Evolutionary conservation across 352 stramenopile genomes (phyloP).

Genomic region (Phytopythium chamaehyphon): DNA sequence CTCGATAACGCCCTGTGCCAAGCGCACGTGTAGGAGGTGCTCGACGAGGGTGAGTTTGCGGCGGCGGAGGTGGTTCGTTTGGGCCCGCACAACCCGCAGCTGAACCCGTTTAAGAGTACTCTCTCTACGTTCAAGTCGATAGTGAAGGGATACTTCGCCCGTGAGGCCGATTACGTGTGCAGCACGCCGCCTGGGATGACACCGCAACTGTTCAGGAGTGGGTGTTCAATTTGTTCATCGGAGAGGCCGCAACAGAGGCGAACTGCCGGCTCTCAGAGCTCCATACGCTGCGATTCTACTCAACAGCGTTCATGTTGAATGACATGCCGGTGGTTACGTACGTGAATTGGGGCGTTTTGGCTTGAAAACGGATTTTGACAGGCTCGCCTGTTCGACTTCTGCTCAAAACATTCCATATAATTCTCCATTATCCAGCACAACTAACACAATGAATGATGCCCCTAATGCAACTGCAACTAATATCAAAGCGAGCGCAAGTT

Average conservation of each 20-base stretch:
- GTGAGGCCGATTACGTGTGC: not conserved
- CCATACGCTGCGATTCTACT: slow-evolving; percentile 10
- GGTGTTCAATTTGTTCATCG: not conserved
- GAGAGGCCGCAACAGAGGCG: not conserved
- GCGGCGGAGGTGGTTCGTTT: slow-evolving; percentile 5
- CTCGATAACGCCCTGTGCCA: slow-evolving; percentile 15
- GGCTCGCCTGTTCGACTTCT: not conserved
- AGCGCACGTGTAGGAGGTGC: slow-evolving; percentile 2
- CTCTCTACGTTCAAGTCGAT: slow-evolving; percentile 10
- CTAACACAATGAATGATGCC: too few species aligned
- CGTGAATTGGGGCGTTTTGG: not conserved
- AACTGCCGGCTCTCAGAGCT: not conserved
- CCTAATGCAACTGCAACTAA: too few species aligned
- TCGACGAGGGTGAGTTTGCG: slow-evolving; percentile 10
- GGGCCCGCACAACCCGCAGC: slow-evolving; percentile 8
- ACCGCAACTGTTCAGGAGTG: slow-evolving; percentile 3
- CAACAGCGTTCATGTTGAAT: slow-evolving; percentile 1
- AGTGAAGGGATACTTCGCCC: slow-evolving; percentile 7
- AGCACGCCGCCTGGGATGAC: slow-evolving; percentile 1
- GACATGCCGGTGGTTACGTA: slow-evolving; percentile 9
- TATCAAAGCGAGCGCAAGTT: too few species aligned
- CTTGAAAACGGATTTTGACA: not conserved
- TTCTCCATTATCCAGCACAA: too few species aligned
- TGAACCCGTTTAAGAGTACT: slow-evolving; percentile 13
- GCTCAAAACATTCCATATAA: too few species aligned